A percentile compares a stretch with the other conserved stretches of the same genome.
Evolutionary conservation across 148 eudicot genomes (phyloP).

Genomic region (Vaccinium corymbosum): DNA sequence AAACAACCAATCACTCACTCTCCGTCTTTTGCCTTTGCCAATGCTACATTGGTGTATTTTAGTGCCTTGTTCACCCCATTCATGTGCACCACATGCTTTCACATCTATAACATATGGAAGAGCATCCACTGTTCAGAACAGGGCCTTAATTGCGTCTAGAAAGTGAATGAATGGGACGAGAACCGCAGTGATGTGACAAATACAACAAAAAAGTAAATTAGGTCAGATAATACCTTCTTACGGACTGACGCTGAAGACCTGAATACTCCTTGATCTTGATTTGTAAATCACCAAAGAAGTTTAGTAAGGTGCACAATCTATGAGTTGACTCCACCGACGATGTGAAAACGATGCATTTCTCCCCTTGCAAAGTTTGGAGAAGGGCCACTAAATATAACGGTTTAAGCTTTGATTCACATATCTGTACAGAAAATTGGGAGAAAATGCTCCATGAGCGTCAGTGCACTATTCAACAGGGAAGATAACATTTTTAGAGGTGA

Average conservation of each 20-base stretch:
- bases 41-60: neutral
- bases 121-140: slow-evolving; percentile 10
- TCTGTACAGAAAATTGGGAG: slow-evolving; percentile 40
- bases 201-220: neutral
- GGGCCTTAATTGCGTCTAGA: neutral
- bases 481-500: neutral
- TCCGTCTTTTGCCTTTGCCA: neutral
- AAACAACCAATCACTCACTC: neutral
- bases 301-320: slow-evolving; percentile 62
- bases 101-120: neutral
- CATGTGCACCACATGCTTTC: neutral
- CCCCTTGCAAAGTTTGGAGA: slow-evolving; percentile 65
- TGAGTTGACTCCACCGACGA: slow-evolving; percentile 87
- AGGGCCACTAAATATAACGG: slow-evolving; percentile 75
- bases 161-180: neutral
- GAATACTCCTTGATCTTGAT: slow-evolving; percentile 79
- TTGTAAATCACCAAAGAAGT: slow-evolving; percentile 61
- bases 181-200: neutral
- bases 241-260: slow-evolving; percentile 70
- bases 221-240: slow-evolving; percentile 57
- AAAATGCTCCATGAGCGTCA: neutral
- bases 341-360: slow-evolving; percentile 88
- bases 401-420: slow-evolving; percentile 71
- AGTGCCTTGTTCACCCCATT: neutral
- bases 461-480: neutral